phyloP scores from a whole-genome alignment of 768 basidiomycete genomes.

The Calocybe cyanea region DNA sequence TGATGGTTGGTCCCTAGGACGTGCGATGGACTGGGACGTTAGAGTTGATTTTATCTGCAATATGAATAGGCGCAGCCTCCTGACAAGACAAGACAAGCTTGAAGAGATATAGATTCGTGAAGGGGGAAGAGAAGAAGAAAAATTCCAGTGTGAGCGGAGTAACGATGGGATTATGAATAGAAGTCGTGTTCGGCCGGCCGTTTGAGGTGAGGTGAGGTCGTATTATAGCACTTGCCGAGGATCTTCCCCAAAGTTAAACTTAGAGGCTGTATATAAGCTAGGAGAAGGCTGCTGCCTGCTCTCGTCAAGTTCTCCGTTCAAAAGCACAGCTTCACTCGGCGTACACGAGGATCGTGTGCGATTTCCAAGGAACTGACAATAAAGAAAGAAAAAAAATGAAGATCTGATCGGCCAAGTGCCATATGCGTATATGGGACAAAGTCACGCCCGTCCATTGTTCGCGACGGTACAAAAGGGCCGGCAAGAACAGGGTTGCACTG shows the following conservation, averaged over 20 bases:
- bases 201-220: slow-evolving; percentile 16
- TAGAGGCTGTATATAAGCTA: slow-evolving; percentile 2
- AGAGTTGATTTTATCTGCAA: too few relatives aligned
- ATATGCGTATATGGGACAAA: too few relatives aligned
- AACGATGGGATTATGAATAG: slow-evolving; percentile 18
- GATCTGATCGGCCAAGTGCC: too few relatives aligned
- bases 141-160: slow-evolving; percentile 1
- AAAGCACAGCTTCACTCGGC: slow-evolving; percentile 2
- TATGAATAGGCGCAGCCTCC: slow-evolving; percentile 24
- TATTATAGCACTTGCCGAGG: too few relatives aligned
- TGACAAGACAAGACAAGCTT: slow-evolving; percentile 12
- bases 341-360: slow-evolving; percentile 16
- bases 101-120: slow-evolving; percentile 8
- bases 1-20: too few relatives aligned
- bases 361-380: too few relatives aligned
- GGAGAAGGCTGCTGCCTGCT: not conserved
- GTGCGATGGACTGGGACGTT: too few relatives aligned
- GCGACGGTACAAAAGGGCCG: too few relatives aligned
- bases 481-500: too few relatives aligned
- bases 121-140: slow-evolving; percentile 13
- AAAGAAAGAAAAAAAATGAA: slow-evolving; percentile 5
- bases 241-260: too few relatives aligned
- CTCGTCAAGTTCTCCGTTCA: not conserved
- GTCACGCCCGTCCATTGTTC: too few relatives aligned
- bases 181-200: slow-evolving; percentile 20